A percentile compares a stretch with the other conserved stretches of the same genome.
phyloP scores from a whole-genome alignment of 371 early-diverging fungal genomes.

The Mortierella sp. region DNA sequence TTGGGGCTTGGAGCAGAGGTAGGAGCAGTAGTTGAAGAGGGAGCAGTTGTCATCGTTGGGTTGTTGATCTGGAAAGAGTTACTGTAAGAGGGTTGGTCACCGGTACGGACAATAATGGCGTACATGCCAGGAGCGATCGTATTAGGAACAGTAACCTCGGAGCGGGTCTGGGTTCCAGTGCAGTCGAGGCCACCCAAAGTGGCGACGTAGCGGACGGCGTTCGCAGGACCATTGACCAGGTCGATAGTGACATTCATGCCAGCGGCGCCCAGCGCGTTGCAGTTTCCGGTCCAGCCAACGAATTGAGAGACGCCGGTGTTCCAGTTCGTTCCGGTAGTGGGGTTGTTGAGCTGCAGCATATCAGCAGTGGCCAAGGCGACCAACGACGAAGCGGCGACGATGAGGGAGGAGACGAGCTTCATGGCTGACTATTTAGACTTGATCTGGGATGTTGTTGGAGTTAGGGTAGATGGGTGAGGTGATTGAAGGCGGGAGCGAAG shows the following conservation, averaged over 20 bases:
- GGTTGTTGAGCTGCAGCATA: constrained; percentile 37
- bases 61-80: constrained; percentile 20
- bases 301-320: constrained; percentile 6
- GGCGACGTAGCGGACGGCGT: constrained; percentile 17
- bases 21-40: not conserved
- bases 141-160: constrained; percentile 10
- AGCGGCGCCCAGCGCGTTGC: constrained; percentile 22
- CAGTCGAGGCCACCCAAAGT: constrained; percentile 30
- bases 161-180: constrained; percentile 7
- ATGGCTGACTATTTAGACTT: constrained; percentile 10
- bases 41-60: not conserved
- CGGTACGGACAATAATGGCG: constrained; percentile 17
- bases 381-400: constrained; percentile 23
- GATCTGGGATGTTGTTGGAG: not conserved
- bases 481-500: not conserved
- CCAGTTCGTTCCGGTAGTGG: constrained; percentile 26
- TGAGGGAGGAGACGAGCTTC: constrained; percentile 32
- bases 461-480: not conserved
- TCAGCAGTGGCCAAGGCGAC: constrained; percentile 30
- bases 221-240: constrained; percentile 15
- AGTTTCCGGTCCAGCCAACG: constrained; percentile 29
- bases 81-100: constrained; percentile 17
- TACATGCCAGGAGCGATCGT: constrained; percentile 10
- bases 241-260: constrained; percentile 29
- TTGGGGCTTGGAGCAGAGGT: not conserved